Base-by-base conservation (phyloP, 768 basidiomycete genomes). In the Suillus brevipes region DNA sequence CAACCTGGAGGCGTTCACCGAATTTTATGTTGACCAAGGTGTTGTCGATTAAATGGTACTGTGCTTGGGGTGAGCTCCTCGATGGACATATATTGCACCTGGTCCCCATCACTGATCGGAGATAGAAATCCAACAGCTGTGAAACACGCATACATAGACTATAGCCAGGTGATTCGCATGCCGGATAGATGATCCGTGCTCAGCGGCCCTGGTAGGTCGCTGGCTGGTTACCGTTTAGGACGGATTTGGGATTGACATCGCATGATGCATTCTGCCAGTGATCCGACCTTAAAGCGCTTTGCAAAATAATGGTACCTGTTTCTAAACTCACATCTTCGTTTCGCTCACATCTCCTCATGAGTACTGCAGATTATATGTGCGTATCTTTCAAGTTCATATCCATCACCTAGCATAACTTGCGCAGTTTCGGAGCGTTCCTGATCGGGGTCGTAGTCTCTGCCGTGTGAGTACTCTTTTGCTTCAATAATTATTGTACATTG, bases 401-500 rank as follows among this genome's bases (percentile, higher is more conserved):
- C 10, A n/a, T 59, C 18, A 42, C 23, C 50, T 60, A 40, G 37
- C 42, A 42, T 42, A 49, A 37, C 61, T 66, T 23, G 38, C 57
- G 25, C 63, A 84, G 82, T 25, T 64, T 85, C 43, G 84, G 84
- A 23, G 83, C 82, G 42, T 78, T 81, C 16, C 79, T 80, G 61
- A 71, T 85, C 42, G 84, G 84, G 6, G 75, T 83, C 20, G 75
- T 84, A 10, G 69, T 82, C 38, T 83, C 83, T 14, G 81, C 78
- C 28, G 70, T 67, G 84, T 84, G 64, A 71, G 83, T 77, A 8
- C 23, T 34, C 63, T 45, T 25, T 63, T 31, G 28, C 43, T 49
- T 23, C 56, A 43, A 62, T 14, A 34, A 23, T 42, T 36, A 37
- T 49, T 40, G 14, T 40, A 31, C 4, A 20, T 28, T 55, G 53